Evolutionary conservation across 2,329 filamentous ascomycete species (phyloP).

Genomic region (Coniochaeta sp.): DNA sequence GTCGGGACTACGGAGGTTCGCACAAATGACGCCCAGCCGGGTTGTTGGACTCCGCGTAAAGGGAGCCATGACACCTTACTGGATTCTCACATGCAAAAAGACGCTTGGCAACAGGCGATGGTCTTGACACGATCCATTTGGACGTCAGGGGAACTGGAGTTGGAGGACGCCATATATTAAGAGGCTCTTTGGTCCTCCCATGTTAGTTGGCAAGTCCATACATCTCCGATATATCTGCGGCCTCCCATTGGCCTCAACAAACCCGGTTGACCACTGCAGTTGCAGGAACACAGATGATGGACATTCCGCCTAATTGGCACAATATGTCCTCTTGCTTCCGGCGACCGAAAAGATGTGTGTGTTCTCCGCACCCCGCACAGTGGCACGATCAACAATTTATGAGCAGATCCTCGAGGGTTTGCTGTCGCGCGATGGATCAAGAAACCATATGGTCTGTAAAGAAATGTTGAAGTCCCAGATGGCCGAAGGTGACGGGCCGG

Average conservation of each 20-base stretch:
- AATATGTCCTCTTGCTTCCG: background rate
- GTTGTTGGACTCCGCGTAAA: background rate
- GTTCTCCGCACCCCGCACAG: background rate
- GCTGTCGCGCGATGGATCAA: too few species aligned
- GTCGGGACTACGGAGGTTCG: background rate
- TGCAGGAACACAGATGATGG: background rate
- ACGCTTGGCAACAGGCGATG: background rate
- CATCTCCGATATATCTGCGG: background rate
- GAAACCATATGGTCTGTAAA: too few species aligned
- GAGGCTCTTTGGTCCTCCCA: background rate
- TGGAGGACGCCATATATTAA: background rate
- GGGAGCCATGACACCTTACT: background rate
- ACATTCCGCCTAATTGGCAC: background rate
- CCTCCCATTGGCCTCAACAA: background rate
- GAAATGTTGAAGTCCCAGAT: too few species aligned
- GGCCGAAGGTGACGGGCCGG: too few species aligned
- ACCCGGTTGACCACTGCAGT: background rate
- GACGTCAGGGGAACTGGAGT: background rate
- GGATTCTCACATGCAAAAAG: too few species aligned
- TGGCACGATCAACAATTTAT: too few species aligned
- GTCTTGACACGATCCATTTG: background rate
- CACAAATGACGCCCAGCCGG: background rate
- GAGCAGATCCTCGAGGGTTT: too few species aligned
- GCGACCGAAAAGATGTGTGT: background rate
- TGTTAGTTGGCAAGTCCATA: too few species aligned